phyloP scores from a whole-genome alignment of 768 basidiomycete genomes.

The Psilocybe cubensis region DNA sequence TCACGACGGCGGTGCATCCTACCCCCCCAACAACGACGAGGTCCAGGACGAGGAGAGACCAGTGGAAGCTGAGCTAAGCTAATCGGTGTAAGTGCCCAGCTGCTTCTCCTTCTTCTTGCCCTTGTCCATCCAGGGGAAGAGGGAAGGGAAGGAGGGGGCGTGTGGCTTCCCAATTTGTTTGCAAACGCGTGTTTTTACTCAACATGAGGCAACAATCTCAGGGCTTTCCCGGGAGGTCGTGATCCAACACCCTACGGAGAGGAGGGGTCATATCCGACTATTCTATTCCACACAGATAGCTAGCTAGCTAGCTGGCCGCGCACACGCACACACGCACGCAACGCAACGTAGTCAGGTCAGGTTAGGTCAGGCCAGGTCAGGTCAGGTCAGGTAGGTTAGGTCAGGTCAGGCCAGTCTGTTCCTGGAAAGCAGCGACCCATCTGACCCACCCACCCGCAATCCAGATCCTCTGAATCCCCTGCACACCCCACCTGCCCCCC shows the following conservation, averaged over 20 bases:
- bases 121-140: too few species aligned
- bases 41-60: constrained; percentile 1
- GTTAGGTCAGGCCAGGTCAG: too few species aligned
- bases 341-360: not conserved
- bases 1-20: constrained; percentile 12
- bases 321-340: constrained; percentile 21
- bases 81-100: constrained; percentile 30
- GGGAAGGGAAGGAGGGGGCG: too few species aligned
- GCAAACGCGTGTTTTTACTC: constrained; percentile 52
- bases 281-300: too few species aligned
- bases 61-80: too few species aligned
- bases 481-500: too few species aligned
- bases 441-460: constrained; percentile 23
- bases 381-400: too few species aligned
- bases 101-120: too few species aligned
- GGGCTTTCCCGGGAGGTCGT: constrained; percentile 43
- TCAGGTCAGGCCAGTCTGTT: too few species aligned
- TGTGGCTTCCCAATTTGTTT: constrained; percentile 25
- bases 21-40: constrained; percentile 16
- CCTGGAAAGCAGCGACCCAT: too few species aligned
- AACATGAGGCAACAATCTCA: constrained; percentile 60
- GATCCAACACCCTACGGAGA: constrained; percentile 28
- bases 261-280: too few species aligned
- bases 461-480: constrained; percentile 16
- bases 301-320: too few species aligned